A percentile compares a stretch with the other conserved stretches of the same genome.
Evolutionary conservation across 164 flowering plant species (phyloP).

Genomic region (Magnolia kwangsiensis): DNA sequence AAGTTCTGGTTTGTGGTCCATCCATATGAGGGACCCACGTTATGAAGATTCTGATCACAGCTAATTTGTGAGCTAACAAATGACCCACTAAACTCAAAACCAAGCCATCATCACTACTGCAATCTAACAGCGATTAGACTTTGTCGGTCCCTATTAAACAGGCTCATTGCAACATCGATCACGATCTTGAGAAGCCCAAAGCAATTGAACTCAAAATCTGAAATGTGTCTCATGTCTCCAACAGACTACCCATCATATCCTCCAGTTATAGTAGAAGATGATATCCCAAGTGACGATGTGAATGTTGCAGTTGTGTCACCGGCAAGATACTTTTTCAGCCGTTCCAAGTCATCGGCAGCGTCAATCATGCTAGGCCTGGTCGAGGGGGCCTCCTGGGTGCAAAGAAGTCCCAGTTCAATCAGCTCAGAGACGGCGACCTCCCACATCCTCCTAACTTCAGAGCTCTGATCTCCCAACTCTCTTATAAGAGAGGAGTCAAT

Average conservation of each 20-base stretch:
- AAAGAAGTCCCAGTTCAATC: constrained; percentile 30
- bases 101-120: no score
- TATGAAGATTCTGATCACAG: no score
- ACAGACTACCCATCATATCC: background rate
- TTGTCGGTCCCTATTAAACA: no score
- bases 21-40: no score
- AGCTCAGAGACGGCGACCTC: constrained; percentile 18
- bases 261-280: constrained; percentile 15
- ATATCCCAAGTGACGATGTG: constrained; percentile 25
- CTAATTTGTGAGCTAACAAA: no score
- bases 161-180: background rate
- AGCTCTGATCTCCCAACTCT: constrained; percentile 11
- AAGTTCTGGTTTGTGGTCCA: no score
- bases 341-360: constrained; percentile 31
- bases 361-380: constrained; percentile 31
- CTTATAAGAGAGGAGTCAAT: constrained; percentile 32
- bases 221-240: constrained; percentile 10
- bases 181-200: background rate
- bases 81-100: no score
- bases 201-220: background rate
- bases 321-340: constrained; percentile 26
- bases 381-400: constrained; percentile 32
- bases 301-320: constrained; percentile 24
- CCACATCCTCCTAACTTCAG: constrained; percentile 26
- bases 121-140: background rate